phyloP scores from a whole-genome alignment of 805 yeast species.

The Kuraishia piskuri region DNA sequence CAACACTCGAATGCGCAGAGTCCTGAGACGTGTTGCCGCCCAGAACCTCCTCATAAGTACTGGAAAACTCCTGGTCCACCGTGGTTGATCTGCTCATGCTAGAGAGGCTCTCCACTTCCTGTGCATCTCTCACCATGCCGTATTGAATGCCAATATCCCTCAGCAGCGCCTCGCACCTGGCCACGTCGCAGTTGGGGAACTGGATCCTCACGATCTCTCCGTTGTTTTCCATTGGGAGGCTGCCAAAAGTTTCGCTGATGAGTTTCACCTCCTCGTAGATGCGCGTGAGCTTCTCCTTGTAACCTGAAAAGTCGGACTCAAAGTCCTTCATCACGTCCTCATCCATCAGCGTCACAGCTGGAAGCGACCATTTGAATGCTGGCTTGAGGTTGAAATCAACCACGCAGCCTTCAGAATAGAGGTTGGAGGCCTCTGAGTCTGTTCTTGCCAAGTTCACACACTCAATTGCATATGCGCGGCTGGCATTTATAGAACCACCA shows the following conservation, averaged over 20 bases:
- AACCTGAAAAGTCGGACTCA: constrained; percentile 23
- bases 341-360: constrained; percentile 34
- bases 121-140: constrained; percentile 34
- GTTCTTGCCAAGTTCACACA: constrained; percentile 25
- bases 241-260: constrained; percentile 50
- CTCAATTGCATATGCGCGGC: constrained; percentile 19
- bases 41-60: not conserved
- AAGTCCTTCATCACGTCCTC: constrained; percentile 33
- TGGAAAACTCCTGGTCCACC: constrained; percentile 1
- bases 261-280: constrained; percentile 33
- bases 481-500: constrained; percentile 13
- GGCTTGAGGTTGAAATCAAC: constrained; percentile 50
- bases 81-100: constrained; percentile 3
- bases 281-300: constrained; percentile 32
- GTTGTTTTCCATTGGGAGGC: constrained; percentile 30
- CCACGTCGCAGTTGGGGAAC: constrained; percentile 64
- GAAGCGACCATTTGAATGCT: constrained; percentile 20
- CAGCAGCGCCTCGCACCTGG: constrained; percentile 46
- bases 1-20: not conserved
- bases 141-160: constrained; percentile 50
- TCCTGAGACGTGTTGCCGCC: not conserved
- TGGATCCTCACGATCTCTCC: constrained; percentile 40
- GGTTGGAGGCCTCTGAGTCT: constrained; percentile 17
- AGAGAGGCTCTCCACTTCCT: not conserved
- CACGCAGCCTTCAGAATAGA: constrained; percentile 32